phyloP scores from a whole-genome alignment of 83 land plant species.

The Picea abies region DNA sequence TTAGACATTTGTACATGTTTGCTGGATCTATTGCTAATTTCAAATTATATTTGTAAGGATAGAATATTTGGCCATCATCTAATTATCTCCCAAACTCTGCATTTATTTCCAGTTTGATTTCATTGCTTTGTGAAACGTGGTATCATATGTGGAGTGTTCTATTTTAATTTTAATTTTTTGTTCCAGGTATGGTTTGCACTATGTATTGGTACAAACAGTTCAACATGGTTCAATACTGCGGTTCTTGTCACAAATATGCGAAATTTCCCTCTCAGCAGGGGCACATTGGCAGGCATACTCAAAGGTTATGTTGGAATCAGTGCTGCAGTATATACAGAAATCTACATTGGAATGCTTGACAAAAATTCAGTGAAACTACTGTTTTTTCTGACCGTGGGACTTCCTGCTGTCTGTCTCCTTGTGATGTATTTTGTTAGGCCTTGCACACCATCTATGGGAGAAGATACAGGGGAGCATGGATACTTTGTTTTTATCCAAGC shows the following conservation, averaged over 20 bases:
- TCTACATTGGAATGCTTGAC: slow-evolving; percentile 10
- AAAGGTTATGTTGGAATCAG: slow-evolving; percentile 32
- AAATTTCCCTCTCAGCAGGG: slow-evolving; percentile 32
- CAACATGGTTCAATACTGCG: slow-evolving; percentile 23
- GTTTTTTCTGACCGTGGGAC: slow-evolving; percentile 24
- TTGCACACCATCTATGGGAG: not conserved
- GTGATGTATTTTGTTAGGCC: slow-evolving; percentile 29
- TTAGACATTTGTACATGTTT: not conserved
- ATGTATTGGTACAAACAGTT: slow-evolving; percentile 26
- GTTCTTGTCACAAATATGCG: slow-evolving; percentile 13
- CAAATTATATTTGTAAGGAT: too few relatives aligned
- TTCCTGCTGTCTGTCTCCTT: slow-evolving; percentile 9
- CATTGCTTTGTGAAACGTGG: not conserved
- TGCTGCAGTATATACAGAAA: slow-evolving; percentile 26
- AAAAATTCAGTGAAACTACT: slow-evolving; percentile 16
- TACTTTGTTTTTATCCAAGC: slow-evolving; percentile 21
- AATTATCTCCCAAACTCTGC: not conserved
- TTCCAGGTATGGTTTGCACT: slow-evolving; percentile 28
- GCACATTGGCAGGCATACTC: slow-evolving; percentile 26
- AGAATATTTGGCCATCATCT: too few relatives aligned
- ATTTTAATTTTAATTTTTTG: not conserved
- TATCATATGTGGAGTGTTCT: not conserved
- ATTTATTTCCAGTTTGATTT: not conserved
- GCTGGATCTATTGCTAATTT: not conserved
- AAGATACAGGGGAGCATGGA: slow-evolving; percentile 19